phyloP scores from a whole-genome alignment of 305 asterid genomes.

The Fraxinus paxiana region DNA sequence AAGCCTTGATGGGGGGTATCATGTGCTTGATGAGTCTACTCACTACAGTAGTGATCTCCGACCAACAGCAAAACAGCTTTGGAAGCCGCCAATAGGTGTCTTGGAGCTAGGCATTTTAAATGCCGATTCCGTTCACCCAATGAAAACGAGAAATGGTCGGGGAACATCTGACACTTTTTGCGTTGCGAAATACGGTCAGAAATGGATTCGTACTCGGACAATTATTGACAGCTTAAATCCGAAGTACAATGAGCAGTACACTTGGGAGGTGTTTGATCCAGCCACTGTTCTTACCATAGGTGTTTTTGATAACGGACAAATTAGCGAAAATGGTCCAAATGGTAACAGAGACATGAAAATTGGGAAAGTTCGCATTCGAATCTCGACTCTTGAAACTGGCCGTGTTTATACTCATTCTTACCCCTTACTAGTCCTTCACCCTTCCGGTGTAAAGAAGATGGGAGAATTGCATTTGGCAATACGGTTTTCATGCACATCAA shows the following conservation, averaged over 20 bases:
- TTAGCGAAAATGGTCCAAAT: slow-evolving; percentile 38
- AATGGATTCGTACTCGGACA: slow-evolving; percentile 86
- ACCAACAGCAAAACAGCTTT: slow-evolving; percentile 79
- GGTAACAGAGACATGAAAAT: slow-evolving; percentile 51
- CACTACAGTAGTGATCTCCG: slow-evolving; percentile 85
- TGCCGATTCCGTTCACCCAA: slow-evolving; percentile 64
- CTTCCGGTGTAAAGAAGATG: slow-evolving; percentile 83
- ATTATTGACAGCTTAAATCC: slow-evolving; percentile 72
- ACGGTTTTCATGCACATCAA: slow-evolving; percentile 68
- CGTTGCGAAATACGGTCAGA: slow-evolving; percentile 81
- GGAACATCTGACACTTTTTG: slow-evolving; percentile 77
- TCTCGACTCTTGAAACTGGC: slow-evolving; percentile 81
- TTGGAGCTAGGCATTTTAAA: slow-evolving; percentile 69
- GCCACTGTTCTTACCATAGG: slow-evolving; percentile 88
- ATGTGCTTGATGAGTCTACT: slow-evolving; percentile 84
- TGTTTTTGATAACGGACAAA: slow-evolving; percentile 63
- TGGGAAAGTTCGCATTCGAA: slow-evolving; percentile 82
- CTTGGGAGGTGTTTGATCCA: slow-evolving; percentile 94
- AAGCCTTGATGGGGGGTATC: slow-evolving; percentile 90
- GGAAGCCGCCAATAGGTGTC: slow-evolving; percentile 76
- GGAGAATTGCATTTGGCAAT: slow-evolving; percentile 87
- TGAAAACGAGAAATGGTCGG: slow-evolving; percentile 63
- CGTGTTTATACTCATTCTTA: slow-evolving; percentile 76
- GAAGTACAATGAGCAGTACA: slow-evolving; percentile 79
- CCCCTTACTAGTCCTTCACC: slow-evolving; percentile 72